phyloP scores from a whole-genome alignment of 768 basidiomycete species.

The Rhizopogon vinicolor region DNA sequence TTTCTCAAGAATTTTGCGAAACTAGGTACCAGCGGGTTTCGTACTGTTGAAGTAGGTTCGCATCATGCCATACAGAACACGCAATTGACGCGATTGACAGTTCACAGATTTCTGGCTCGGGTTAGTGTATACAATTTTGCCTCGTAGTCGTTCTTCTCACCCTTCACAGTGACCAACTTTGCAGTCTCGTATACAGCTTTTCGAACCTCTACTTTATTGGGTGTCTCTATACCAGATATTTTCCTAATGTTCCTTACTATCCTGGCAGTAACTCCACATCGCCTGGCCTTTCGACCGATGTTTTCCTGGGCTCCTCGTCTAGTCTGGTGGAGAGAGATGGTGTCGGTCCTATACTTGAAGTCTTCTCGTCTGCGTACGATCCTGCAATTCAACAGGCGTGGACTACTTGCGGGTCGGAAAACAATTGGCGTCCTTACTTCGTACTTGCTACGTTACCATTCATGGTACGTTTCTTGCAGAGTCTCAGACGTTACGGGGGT shows the following conservation, averaged over 20 bases:
- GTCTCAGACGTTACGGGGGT: conserved; percentile 82
- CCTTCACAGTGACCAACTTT: conserved; percentile 66
- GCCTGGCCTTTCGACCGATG: neutral
- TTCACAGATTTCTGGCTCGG: conserved; percentile 91
- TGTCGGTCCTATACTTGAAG: neutral
- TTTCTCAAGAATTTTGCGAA: conserved; percentile 57
- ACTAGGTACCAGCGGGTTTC: conserved; percentile 64
- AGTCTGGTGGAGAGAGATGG: neutral
- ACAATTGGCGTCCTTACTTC: conserved; percentile 60
- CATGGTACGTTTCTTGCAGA: conserved; percentile 77
- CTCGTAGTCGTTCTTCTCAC: conserved; percentile 1
- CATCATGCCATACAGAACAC: neutral
- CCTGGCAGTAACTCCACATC: neutral
- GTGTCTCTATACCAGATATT: conserved; percentile 55
- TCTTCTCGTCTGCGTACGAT: conserved; percentile 9
- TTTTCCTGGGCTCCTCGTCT: neutral
- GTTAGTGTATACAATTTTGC: conserved; percentile 32
- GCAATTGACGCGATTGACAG: conserved; percentile 28
- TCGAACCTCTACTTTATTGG: conserved; percentile 69
- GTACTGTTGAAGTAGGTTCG: conserved; percentile 63
- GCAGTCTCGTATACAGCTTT: conserved; percentile 72
- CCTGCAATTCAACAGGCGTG: conserved; percentile 41
- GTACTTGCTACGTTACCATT: conserved; percentile 63
- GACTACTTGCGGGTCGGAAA: conserved; percentile 34
- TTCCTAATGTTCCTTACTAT: neutral